Base-by-base conservation (phyloP, 129 eudicot species). In the Mikania micrantha region DNA sequence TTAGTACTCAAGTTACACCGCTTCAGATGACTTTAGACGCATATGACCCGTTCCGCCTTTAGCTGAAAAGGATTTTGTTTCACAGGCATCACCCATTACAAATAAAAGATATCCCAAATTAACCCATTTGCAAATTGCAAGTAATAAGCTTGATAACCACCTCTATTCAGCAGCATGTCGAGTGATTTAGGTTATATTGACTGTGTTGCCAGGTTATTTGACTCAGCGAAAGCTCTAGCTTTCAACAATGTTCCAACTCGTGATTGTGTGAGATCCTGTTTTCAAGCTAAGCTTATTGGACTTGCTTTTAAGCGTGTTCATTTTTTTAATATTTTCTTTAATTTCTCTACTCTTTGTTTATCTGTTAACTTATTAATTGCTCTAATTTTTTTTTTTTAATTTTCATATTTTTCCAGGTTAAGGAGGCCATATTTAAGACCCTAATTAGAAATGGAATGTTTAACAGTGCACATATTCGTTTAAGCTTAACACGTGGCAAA, bases 401-500 rank as follows among this genome's bases (percentile, higher is more conserved):
- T 41, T 44, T 70, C 3, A 35, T 36, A 19, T 17, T 58, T 44
- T 61, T 74, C 44, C 83, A 93, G 99, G 92, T 93, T 40, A 89
- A 93, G 77, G 90, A 85, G 31, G 96, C 96, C 49, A 87, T 93
- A 57, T 93, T 93, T 74, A 93, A 78, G 59, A 93, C 99, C 20
- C 90, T 93, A 34, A 81, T 85, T 60, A 69, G 78, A 60, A 93
- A 93, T 71, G 96, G 92, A 64, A 93, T 93, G 99, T 89, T 93
- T 77, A 87, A 86, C 79, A 87, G 85, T 79, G 83, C 95, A 59
- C 99, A 93, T 48, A 83, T 93, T 25, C 96, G 99, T 66, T 73
- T 93, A 69, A 93, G 96, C 79, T 76, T 93, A 76, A 93, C 99
- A 15, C 99, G 96, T 68, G 99, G 99, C 74, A 93, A 89, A 73